Conservation (phyloP, 352 stramenopile species). For the Phytophthora sojae region DNA sequence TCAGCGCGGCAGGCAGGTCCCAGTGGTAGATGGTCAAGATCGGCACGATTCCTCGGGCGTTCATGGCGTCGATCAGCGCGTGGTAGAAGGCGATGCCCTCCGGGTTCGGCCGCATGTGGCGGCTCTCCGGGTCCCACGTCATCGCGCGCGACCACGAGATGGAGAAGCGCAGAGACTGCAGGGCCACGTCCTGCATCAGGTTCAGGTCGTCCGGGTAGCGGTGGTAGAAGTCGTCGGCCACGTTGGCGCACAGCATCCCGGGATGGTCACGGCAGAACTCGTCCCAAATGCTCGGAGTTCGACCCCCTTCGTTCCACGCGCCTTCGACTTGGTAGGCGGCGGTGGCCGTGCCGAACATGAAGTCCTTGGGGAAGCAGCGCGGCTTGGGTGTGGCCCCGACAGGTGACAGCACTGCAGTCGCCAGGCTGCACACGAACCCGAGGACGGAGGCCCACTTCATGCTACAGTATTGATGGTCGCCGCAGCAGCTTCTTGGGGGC, state of each 20-base stretch:
- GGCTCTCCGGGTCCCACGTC: conserved; percentile 30
- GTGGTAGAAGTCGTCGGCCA: conserved; percentile 93
- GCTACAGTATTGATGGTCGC: not conserved
- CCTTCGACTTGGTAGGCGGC: conserved; percentile 39
- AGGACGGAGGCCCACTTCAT: conserved; percentile 22
- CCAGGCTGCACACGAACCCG: conserved; percentile 9
- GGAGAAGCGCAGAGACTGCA: conserved; percentile 84
- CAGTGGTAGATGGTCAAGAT: conserved; percentile 40
- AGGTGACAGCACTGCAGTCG: conserved; percentile 1
- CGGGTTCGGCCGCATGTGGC: conserved; percentile 32
- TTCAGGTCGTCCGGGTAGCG: conserved; percentile 84
- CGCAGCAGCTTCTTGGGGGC: not conserved
- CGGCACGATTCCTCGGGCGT: conserved; percentile 23
- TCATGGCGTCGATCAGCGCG: conserved; percentile 35
- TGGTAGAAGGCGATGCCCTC: conserved; percentile 44
- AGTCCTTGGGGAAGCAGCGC: conserved; percentile 34
- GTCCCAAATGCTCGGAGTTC: conserved; percentile 37
- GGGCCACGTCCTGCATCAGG: conserved; percentile 84
- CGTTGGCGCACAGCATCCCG: conserved; percentile 79
- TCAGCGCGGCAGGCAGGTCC: conserved; percentile 29
- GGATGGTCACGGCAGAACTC: conserved; percentile 38
- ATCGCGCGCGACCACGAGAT: conserved; percentile 40
- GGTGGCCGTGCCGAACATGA: conserved; percentile 39
- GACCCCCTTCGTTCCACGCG: conserved; percentile 28
- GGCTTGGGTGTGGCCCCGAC: conserved; percentile 6